These are phyloP conservation scores for Ogataea saltuana DNA, from an alignment of 805 yeast species.

Conservation along the genomic window DNA sequence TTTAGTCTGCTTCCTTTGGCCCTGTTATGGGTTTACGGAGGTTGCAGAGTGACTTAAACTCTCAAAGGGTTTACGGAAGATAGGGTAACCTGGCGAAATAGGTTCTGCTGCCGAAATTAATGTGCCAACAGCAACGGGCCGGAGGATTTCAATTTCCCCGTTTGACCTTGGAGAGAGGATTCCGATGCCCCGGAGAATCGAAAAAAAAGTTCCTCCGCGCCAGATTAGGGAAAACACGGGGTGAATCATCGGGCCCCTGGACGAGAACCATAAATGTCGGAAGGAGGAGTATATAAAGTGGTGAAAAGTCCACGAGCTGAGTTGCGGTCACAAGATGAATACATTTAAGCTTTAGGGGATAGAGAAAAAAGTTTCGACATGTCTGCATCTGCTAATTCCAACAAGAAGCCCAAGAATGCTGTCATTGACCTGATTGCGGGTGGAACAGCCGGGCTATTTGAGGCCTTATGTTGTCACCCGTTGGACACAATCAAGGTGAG, in stretches of 20 bases:
- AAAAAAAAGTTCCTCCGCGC: slow-evolving; percentile 1
- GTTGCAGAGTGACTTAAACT: slow-evolving; percentile 1
- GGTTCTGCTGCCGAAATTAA: too few species aligned
- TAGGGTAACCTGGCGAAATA: slow-evolving; percentile 3
- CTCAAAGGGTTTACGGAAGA: slow-evolving; percentile 1
- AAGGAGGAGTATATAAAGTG: slow-evolving; percentile 1
- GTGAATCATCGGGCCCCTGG: slow-evolving; percentile 1
- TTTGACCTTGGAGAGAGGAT: slow-evolving; percentile 12
- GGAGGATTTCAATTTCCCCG: too few species aligned
- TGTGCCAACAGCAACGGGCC: too few species aligned
- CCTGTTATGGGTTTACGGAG: slow-evolving; percentile 7
- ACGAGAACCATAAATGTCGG: too few species aligned
- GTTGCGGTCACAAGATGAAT: too few species aligned
- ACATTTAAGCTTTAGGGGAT: too few species aligned
- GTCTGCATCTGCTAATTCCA: slow-evolving; percentile 27
- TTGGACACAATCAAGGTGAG: slow-evolving; percentile 95
- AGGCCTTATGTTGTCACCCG: slow-evolving; percentile 98
- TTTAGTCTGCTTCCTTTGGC: slow-evolving; percentile 4
- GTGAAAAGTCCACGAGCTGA: background rate
- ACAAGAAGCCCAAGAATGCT: slow-evolving; percentile 38
- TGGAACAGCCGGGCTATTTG: slow-evolving; percentile 95
- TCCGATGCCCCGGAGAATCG: slow-evolving; percentile 23
- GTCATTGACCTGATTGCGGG: slow-evolving; percentile 82
- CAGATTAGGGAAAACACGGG: slow-evolving; percentile 7
- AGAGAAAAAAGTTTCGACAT: slow-evolving; percentile 6